These are phyloP conservation scores for Clitopilus passeckerianus DNA, from an alignment of 768 basidiomycete genomes.

Conservation along the genomic window DNA sequence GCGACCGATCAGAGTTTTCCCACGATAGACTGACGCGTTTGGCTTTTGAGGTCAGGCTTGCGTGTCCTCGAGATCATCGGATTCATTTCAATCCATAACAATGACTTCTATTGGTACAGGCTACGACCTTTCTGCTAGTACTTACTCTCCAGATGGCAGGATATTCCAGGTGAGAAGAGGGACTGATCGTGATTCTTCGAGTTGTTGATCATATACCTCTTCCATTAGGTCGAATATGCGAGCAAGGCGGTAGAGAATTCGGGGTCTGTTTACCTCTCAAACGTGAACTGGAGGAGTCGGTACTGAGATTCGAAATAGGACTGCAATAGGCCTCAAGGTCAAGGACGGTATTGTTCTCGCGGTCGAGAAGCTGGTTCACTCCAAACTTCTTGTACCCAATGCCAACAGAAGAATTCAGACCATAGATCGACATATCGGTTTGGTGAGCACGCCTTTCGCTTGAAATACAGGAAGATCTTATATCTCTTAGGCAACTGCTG, in stretches of 20 bases:
- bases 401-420: conserved; percentile 92
- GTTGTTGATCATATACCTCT: conserved; percentile 7
- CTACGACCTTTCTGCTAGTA: conserved; percentile 93
- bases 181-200: conserved; percentile 1
- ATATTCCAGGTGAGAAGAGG: conserved; percentile 80
- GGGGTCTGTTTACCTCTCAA: conserved; percentile 49
- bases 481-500: conserved; percentile 77
- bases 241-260: conserved; percentile 99
- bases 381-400: conserved; percentile 90
- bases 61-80: conserved; percentile 28
- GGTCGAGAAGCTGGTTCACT: conserved; percentile 97
- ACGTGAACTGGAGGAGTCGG: not conserved
- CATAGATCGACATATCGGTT: conserved; percentile 88
- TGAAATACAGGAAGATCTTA: not conserved
- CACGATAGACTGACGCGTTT: conserved; percentile 47
- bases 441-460: conserved; percentile 43
- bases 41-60: conserved; percentile 21
- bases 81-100: conserved; percentile 14
- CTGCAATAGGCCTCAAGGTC: conserved; percentile 92
- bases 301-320: conserved; percentile 40
- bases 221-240: conserved; percentile 87
- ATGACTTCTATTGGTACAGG: conserved; percentile 99
- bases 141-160: conserved; percentile 94
- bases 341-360: conserved; percentile 94
- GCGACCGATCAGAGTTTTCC: conserved; percentile 29